A percentile compares a stretch with the other conserved stretches of the same genome.
phyloP scores from a whole-genome alignment of 1,139 yeast species.

The Suhomyces terraborum region DNA sequence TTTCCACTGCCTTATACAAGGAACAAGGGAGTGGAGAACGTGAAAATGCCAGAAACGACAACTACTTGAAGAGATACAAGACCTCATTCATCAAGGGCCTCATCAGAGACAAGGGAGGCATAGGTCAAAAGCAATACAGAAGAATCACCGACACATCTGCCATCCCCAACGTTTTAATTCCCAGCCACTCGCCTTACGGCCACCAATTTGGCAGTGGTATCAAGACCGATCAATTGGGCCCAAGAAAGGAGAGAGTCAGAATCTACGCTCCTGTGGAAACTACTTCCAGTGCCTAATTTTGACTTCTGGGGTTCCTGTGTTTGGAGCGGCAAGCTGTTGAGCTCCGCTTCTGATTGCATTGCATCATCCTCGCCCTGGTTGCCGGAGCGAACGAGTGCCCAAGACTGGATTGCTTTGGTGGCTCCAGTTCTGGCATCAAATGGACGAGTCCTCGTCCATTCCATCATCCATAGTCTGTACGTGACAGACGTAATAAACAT shows the following conservation, averaged over 20 bases:
- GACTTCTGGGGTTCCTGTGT: too few species aligned
- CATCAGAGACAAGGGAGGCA: conserved; percentile 51
- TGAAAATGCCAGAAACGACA: conserved; percentile 40
- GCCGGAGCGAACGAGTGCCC: conserved; percentile 6
- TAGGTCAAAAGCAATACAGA: conserved; percentile 47
- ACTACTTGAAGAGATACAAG: conserved; percentile 42
- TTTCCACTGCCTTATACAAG: conserved; percentile 43
- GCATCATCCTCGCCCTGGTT: conserved; percentile 5
- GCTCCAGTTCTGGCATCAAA: conserved; percentile 4
- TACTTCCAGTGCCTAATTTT: conserved; percentile 7
- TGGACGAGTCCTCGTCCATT: neutral
- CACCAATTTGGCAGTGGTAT: conserved; percentile 50
- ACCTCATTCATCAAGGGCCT: conserved; percentile 45
- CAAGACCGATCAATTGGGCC: conserved; percentile 47
- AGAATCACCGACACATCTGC: conserved; percentile 33
- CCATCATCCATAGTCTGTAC: conserved; percentile 4
- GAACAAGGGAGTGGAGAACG: conserved; percentile 37
- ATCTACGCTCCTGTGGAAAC: conserved; percentile 40
- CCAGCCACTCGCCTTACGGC: conserved; percentile 47
- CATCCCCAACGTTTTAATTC: conserved; percentile 39
- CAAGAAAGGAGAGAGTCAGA: conserved; percentile 47
- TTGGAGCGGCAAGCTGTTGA: conserved; percentile 1
- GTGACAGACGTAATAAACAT: conserved; percentile 3
- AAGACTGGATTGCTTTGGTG: conserved; percentile 4
- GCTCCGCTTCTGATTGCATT: conserved; percentile 3